Evolutionary conservation across 345 rosid genomes (phyloP).

Genomic region (Citrus trifoliata): DNA sequence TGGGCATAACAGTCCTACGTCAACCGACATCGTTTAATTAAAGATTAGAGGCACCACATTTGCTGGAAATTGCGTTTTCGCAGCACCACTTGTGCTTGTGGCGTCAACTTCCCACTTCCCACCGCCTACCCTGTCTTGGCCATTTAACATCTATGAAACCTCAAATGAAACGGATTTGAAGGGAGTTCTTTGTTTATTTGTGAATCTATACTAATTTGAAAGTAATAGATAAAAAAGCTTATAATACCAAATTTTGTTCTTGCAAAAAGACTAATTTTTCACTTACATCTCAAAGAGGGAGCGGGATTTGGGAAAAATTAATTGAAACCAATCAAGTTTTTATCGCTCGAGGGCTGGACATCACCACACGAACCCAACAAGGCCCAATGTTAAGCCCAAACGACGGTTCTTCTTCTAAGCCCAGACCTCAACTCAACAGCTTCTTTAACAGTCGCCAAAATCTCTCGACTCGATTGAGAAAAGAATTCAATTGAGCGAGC

Average conservation of each 20-base stretch:
- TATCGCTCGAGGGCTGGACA: neutral
- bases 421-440: neutral
- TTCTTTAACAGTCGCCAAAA: neutral
- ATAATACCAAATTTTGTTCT: too few relatives aligned
- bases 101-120: too few relatives aligned
- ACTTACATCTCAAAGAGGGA: neutral
- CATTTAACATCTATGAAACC: too few relatives aligned
- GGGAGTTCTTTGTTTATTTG: too few relatives aligned
- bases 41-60: neutral
- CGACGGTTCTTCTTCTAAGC: neutral
- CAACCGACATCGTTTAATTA: neutral
- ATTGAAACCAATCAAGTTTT: too few relatives aligned
- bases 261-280: too few relatives aligned
- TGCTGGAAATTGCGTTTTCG: too few relatives aligned
- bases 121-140: too few relatives aligned
- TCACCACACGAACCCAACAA: neutral
- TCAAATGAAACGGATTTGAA: too few relatives aligned
- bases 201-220: too few relatives aligned
- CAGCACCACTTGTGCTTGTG: too few relatives aligned
- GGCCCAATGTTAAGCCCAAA: neutral
- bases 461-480: neutral
- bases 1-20: neutral
- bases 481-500: slow-evolving; percentile 7
- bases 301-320: neutral
- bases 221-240: too few relatives aligned